These are phyloP conservation scores for Gynostemma pentaphyllum DNA, from an alignment of 306 rosid genomes.

Conservation along the genomic window DNA sequence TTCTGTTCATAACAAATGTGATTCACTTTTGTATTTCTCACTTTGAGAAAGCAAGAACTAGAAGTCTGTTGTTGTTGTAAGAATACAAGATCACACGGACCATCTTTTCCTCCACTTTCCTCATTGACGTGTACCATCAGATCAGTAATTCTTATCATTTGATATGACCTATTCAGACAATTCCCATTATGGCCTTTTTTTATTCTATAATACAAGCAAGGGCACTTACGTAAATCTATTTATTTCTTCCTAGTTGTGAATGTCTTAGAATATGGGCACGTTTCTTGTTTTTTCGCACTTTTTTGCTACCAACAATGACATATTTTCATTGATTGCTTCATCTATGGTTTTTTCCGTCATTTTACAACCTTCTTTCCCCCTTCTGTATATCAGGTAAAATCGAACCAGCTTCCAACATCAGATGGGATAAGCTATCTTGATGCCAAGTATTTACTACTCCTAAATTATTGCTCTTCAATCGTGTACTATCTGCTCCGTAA, in stretches of 20 bases:
- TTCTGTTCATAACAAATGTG: not conserved
- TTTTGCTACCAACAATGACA: not conserved
- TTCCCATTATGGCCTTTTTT: too few species aligned
- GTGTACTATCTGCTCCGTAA: conserved; percentile 71
- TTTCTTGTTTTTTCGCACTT: not conserved
- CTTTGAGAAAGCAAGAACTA: not conserved
- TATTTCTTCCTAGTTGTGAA: not conserved
- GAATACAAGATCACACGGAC: not conserved
- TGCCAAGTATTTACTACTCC: conserved; percentile 69
- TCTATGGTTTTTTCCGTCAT: not conserved
- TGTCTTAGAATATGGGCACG: not conserved
- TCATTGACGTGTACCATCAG: not conserved
- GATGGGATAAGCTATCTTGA: conserved; percentile 87
- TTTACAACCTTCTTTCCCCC: not conserved
- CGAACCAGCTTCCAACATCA: conserved; percentile 38
- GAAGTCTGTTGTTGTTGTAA: not conserved
- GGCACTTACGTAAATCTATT: not conserved
- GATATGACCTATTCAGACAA: not conserved
- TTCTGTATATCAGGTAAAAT: not conserved
- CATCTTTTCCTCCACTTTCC: not conserved
- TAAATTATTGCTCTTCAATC: conserved; percentile 73
- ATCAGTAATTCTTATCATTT: not conserved
- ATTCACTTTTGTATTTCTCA: not conserved
- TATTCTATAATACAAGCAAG: too few species aligned
- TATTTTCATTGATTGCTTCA: not conserved